Base-by-base conservation (phyloP, 2,329 filamentous ascomycete genomes). In the Hypocreales sp. region DNA sequence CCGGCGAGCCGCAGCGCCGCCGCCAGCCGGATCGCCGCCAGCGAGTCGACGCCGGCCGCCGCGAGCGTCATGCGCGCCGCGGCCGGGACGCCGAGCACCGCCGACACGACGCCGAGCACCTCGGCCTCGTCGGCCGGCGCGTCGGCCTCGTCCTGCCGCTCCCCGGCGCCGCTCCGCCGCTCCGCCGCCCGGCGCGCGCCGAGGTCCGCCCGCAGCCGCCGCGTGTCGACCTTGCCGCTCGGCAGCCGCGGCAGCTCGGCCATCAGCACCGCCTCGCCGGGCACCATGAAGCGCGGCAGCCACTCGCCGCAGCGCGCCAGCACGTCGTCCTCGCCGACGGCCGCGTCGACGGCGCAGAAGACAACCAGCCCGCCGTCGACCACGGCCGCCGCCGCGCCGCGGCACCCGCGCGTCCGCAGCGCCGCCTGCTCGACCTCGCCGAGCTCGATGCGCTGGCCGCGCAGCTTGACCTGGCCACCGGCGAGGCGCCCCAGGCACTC, bases 201-300 rank as follows among this genome's bases (percentile, higher is more conserved):
- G 22, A 50, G 80, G 7, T 67, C 55, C 1, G 55, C 45, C 37
- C 72, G 61, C 7, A 93, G 53, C 9, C 48, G 51, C 39, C 72
- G 77, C 27, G 72, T 72, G 41, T 93, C 79, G 10, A 86, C 64
- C 44, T 94, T 94, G 1, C 86, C 86, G 1, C 83, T 92, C 3
- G 83, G 61, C 13, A 93, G 56, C 28, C 76, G 72, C 1, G 83
- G 83, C 30, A 93, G 74, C 7, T 64, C 56, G 1, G 60, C 38
- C 35, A 79, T 53, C 2, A 79, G 42, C 1, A 82, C 48, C 15
- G 92, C 55, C 34, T 92, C 78, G 4, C 67, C 65, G 0, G 86
- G 86, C 2, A 92, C 54, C 86, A 93, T 93, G 44, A 76, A 90
- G 4, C 62, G 60, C 0, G 84, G 82, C 2, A 94, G 60, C 81